These are phyloP conservation scores for Fraxinus excelsior DNA, from an alignment of 257 asterid genomes.

Conservation along the genomic window DNA sequence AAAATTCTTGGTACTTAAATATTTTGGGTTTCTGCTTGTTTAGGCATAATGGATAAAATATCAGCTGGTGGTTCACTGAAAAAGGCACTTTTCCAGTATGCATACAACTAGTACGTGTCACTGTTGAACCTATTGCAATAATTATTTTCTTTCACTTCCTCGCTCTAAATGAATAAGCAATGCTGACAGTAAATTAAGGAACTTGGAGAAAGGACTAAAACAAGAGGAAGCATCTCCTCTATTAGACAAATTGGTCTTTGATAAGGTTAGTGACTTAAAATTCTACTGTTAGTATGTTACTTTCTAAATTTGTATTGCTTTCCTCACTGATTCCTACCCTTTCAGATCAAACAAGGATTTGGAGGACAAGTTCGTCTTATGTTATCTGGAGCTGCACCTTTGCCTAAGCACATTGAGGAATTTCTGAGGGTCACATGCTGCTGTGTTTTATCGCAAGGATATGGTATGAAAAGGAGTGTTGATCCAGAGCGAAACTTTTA, in stretches of 20 bases:
- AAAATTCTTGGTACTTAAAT: background rate
- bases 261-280: slow-evolving; percentile 50
- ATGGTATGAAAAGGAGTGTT: slow-evolving; percentile 46
- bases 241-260: slow-evolving; percentile 76
- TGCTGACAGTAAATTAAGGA: slow-evolving; percentile 69
- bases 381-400: slow-evolving; percentile 94
- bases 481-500: background rate
- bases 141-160: background rate
- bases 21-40: slow-evolving; percentile 14
- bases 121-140: background rate
- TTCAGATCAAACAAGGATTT: slow-evolving; percentile 80
- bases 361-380: slow-evolving; percentile 94
- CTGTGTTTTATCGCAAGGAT: slow-evolving; percentile 81
- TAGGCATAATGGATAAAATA: slow-evolving; percentile 76
- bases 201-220: slow-evolving; percentile 73
- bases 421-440: slow-evolving; percentile 89
- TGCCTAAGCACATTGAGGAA: slow-evolving; percentile 85
- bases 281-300: background rate
- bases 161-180: background rate
- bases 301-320: background rate
- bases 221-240: slow-evolving; percentile 91
- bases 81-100: slow-evolving; percentile 72
- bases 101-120: slow-evolving; percentile 72
- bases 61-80: slow-evolving; percentile 72
- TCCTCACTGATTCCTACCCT: background rate